A percentile compares a stretch with the other conserved stretches of the same genome.
phyloP scores from a whole-genome alignment of 768 basidiomycete species.

The Pleurotus citrinopileatus region DNA sequence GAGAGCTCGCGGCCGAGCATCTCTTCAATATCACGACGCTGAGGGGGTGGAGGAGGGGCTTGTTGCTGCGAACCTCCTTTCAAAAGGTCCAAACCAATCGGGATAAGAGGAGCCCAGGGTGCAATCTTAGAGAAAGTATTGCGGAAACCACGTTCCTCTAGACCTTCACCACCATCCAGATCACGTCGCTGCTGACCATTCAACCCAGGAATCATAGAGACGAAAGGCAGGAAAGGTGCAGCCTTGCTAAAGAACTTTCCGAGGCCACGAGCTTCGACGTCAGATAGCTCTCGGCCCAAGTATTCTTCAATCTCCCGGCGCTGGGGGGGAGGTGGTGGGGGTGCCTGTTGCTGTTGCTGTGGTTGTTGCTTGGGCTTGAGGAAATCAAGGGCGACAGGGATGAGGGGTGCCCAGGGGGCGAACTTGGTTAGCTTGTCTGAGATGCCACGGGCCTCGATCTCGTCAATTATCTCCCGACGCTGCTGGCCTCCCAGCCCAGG shows the following conservation, averaged over 20 bases:
- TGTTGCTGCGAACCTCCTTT: neutral
- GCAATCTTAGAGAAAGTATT: neutral
- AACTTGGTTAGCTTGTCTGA: neutral
- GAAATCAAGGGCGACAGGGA: slow-evolving; percentile 4
- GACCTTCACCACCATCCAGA: neutral
- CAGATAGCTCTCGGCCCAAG: slow-evolving; percentile 4
- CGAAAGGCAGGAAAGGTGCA: slow-evolving; percentile 1
- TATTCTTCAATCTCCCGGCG: slow-evolving; percentile 8
- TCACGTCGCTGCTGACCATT: neutral
- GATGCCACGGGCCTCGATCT: slow-evolving; percentile 3
- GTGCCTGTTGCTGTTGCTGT: neutral
- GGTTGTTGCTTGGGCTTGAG: slow-evolving; percentile 1
- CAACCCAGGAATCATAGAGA: slow-evolving; percentile 3
- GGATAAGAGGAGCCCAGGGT: slow-evolving; percentile 3
- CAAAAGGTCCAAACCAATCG: neutral
- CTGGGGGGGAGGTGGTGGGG: neutral
- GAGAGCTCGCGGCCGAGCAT: slow-evolving; percentile 3
- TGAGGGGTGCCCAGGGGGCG: slow-evolving; percentile 3
- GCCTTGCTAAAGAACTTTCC: slow-evolving; percentile 1
- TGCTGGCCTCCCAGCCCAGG: slow-evolving; percentile 5
- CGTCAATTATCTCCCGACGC: neutral
- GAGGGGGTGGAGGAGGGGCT: neutral
- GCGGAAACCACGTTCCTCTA: neutral
- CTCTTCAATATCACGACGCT: slow-evolving; percentile 9
- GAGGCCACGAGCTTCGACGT: slow-evolving; percentile 4